Conservation (phyloP, 345 rosid species). For the Eucalyptus erythrocorys region DNA sequence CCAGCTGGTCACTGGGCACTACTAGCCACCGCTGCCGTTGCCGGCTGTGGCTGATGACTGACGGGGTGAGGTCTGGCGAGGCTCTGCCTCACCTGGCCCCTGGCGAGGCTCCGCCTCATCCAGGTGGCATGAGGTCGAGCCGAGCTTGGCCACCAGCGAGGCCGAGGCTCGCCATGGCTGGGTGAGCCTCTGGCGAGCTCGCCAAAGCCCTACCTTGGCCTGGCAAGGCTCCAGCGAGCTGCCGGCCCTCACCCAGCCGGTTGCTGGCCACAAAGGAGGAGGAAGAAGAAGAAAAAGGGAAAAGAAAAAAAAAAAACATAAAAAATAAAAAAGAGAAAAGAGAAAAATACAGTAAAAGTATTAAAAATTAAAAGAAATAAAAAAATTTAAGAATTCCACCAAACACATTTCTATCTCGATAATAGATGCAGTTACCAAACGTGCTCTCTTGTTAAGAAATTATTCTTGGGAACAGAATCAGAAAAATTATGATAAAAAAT, state of each 20-base stretch:
- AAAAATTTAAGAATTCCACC: no score
- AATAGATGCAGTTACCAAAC: no score
- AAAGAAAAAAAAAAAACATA: fast-evolving
- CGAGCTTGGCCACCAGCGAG: fast-evolving
- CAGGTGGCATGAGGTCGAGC: no score
- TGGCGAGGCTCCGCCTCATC: no score
- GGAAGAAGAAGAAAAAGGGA: no score
- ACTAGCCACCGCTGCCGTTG: fast-evolving
- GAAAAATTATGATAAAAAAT: fast-evolving
- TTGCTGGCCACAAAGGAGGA: no score
- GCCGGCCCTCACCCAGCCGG: fast-evolving
- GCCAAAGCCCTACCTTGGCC: no score
- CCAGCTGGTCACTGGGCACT: fast-evolving
- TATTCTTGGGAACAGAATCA: fast-evolving
- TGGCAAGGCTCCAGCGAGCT: fast-evolving
- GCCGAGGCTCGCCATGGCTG: fast-evolving
- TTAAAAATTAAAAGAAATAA: no score
- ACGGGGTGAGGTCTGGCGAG: fast-evolving
- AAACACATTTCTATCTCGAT: no score
- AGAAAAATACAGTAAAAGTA: no score
- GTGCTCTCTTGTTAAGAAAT: no score
- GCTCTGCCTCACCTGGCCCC: fast-evolving
- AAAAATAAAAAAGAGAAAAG: no score
- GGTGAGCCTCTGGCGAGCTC: fast-evolving
- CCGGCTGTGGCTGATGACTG: fast-evolving